A percentile compares a stretch with the other conserved stretches of the same genome.
These are phyloP conservation scores for Podospora pseudopauciseta DNA, from an alignment of 495 filamentous ascomycete species.

Conservation along the genomic window DNA sequence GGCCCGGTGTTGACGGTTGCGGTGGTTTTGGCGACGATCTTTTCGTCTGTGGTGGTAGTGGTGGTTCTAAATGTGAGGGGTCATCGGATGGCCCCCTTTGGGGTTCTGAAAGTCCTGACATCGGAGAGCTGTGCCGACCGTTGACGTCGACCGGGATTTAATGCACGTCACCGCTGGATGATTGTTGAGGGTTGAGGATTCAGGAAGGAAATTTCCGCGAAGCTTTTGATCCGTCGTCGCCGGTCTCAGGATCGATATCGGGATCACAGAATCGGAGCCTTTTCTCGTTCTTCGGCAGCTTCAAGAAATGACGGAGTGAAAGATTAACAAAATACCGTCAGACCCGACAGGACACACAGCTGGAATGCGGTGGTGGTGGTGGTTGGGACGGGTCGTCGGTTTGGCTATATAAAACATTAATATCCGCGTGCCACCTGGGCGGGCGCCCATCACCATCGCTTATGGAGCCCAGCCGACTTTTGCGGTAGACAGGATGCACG, in stretches of 20 bases:
- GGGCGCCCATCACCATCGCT: neutral
- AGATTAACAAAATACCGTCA: neutral
- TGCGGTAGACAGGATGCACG: neutral
- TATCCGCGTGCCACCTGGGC: constrained; percentile 5
- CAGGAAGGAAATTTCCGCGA: no score
- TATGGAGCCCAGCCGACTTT: neutral
- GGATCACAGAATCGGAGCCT: no score
- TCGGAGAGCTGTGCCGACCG: neutral
- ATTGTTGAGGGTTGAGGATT: no score
- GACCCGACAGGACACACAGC: neutral
- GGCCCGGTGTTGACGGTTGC: neutral
- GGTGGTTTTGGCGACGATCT: neutral
- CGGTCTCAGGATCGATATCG: no score
- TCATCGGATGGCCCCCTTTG: neutral
- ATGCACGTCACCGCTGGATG: no score
- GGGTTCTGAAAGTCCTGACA: neutral
- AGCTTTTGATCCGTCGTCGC: no score
- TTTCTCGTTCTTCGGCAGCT: no score
- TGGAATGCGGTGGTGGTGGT: neutral
- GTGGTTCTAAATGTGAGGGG: no score
- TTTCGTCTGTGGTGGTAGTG: no score
- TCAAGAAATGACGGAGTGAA: neutral
- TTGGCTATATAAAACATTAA: constrained; percentile 2
- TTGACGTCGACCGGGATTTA: no score
- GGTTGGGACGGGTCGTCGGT: neutral